Conservation (phyloP, 2,329 filamentous ascomycete species). For the Eutypella sp. region DNA sequence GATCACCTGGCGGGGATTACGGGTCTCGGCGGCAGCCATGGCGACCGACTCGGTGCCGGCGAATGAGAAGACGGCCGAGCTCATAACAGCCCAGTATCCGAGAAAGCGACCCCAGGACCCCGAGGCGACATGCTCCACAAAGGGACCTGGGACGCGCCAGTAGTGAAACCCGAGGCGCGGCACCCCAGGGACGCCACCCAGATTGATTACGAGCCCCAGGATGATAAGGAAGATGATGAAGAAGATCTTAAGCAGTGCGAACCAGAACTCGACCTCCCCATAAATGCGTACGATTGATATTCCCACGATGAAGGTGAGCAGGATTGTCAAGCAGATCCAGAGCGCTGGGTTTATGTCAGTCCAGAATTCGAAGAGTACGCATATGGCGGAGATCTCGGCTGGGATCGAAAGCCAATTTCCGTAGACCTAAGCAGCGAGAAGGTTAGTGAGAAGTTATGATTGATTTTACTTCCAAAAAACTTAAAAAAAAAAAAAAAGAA, state of each 20-base stretch:
- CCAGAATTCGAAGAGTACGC: constrained; percentile 61
- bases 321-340: constrained; percentile 48
- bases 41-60: constrained; percentile 48
- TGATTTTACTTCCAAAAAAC: no score
- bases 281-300: constrained; percentile 53
- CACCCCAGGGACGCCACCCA: constrained; percentile 55
- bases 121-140: constrained; percentile 58
- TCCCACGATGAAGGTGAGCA: constrained; percentile 52
- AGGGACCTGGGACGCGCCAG: constrained; percentile 64
- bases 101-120: constrained; percentile 59
- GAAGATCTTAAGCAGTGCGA: constrained; percentile 51
- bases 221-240: constrained; percentile 59
- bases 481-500: background rate
- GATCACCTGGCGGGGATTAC: constrained; percentile 44
- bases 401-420: constrained; percentile 50
- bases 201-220: constrained; percentile 56
- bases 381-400: constrained; percentile 58
- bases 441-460: background rate
- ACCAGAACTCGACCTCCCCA: constrained; percentile 53
- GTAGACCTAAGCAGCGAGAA: constrained; percentile 33
- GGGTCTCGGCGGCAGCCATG: constrained; percentile 50
- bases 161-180: constrained; percentile 61
- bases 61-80: constrained; percentile 40
- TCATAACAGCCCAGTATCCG: constrained; percentile 50
- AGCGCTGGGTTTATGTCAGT: constrained; percentile 49